Evolutionary conservation across 2,329 filamentous ascomycete species (phyloP).

Genomic region (Exophiala spinifera): DNA sequence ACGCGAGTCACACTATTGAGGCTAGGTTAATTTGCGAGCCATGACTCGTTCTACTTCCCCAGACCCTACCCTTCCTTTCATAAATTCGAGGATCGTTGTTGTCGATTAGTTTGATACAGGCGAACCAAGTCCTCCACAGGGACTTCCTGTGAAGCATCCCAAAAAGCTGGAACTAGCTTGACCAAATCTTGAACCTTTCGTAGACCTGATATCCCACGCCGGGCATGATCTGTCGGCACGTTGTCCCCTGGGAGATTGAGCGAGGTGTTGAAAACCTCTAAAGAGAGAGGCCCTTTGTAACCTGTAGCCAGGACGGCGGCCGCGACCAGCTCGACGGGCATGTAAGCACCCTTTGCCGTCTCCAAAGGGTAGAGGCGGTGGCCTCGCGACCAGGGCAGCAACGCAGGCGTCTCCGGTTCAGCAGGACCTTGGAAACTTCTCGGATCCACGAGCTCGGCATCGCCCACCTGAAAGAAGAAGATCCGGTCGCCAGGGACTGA

Average conservation of each 20-base stretch:
- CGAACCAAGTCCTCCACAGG: constrained; percentile 2
- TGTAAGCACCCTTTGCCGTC: constrained; percentile 31
- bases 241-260: constrained; percentile 25
- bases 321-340: constrained; percentile 34
- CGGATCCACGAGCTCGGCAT: constrained; percentile 33
- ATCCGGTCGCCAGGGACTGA: constrained; percentile 35
- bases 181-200: constrained; percentile 22
- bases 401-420: constrained; percentile 28
- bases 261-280: constrained; percentile 37
- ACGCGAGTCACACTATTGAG: background rate
- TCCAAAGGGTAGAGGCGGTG: constrained; percentile 35
- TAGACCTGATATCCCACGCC: constrained; percentile 29
- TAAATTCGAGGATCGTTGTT: background rate
- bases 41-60: too few species aligned
- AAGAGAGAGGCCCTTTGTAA: constrained; percentile 33
- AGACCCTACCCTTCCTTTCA: background rate
- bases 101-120: background rate
- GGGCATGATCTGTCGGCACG: constrained; percentile 30
- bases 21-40: too few species aligned
- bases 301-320: constrained; percentile 35
- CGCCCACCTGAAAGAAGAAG: constrained; percentile 36
- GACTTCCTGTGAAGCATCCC: constrained; percentile 13
- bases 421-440: constrained; percentile 25
- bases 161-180: constrained; percentile 28
- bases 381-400: constrained; percentile 35